phyloP scores from a whole-genome alignment of 2,329 filamentous ascomycete species.

The Ascomycota sp. region DNA sequence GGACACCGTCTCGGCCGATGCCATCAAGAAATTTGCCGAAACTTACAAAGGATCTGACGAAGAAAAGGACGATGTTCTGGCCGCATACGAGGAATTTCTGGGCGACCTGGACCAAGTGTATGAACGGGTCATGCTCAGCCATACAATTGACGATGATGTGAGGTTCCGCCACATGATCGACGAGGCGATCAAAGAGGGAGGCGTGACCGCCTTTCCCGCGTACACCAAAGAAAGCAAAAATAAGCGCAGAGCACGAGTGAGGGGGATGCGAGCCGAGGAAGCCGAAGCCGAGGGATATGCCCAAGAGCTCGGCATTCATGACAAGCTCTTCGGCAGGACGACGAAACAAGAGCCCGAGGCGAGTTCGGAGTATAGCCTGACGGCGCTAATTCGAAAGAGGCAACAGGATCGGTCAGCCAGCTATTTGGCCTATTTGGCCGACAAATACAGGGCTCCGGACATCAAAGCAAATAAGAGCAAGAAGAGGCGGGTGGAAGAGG shows the following conservation, averaged over 20 bases:
- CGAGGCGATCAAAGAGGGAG: constrained; percentile 49
- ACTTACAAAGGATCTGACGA: constrained; percentile 76
- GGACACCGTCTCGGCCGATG: constrained; percentile 51
- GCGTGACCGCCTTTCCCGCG: constrained; percentile 43
- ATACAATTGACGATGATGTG: constrained; percentile 66
- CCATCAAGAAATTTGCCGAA: constrained; percentile 54
- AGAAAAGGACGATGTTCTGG: constrained; percentile 58
- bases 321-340: constrained; percentile 39
- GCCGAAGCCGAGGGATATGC: constrained; percentile 56
- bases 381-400: constrained; percentile 54
- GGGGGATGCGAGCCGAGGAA: constrained; percentile 44
- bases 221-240: constrained; percentile 59
- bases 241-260: constrained; percentile 36
- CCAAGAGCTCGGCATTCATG: constrained; percentile 53
- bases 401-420: constrained; percentile 39
- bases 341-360: constrained; percentile 23
- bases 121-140: constrained; percentile 67
- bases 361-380: constrained; percentile 33
- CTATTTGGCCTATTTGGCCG: constrained; percentile 56
- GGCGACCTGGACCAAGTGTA: constrained; percentile 66
- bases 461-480: constrained; percentile 29
- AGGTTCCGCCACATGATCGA: constrained; percentile 68
- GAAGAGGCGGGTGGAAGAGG: constrained; percentile 36
- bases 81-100: constrained; percentile 50
- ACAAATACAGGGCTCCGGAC: constrained; percentile 42